Percentiles rank a stretch among this genome's conserved stretches.
These are phyloP conservation scores for Kurtzmaniella fragi DNA, from an alignment of 805 yeast genomes.

Conservation along the genomic window DNA sequence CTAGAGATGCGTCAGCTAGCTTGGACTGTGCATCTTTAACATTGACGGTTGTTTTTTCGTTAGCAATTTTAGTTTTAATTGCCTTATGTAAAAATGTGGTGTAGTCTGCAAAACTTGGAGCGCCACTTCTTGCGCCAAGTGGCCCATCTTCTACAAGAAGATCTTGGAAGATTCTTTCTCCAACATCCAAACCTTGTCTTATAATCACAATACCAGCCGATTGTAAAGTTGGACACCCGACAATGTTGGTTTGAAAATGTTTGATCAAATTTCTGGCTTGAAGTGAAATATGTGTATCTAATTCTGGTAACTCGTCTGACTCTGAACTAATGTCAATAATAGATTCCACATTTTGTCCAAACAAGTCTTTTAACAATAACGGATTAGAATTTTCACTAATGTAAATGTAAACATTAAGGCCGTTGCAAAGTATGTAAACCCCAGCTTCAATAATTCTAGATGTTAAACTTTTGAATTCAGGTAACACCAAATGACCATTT, in stretches of 20 bases:
- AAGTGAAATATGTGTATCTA: constrained; percentile 62
- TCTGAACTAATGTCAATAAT: constrained; percentile 44
- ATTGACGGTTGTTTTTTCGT: constrained; percentile 31
- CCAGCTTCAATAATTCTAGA: constrained; percentile 55
- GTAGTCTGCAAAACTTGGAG: constrained; percentile 60
- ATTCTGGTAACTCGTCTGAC: constrained; percentile 58
- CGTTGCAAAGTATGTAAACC: constrained; percentile 73
- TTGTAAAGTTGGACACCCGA: constrained; percentile 22
- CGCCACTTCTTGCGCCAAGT: constrained; percentile 32
- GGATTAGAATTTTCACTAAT: constrained; percentile 67
- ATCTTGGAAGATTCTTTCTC: constrained; percentile 43
- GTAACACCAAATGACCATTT: constrained; percentile 44
- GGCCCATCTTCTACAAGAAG: constrained; percentile 68
- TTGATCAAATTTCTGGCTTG: constrained; percentile 62
- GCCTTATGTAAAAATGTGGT: constrained; percentile 63
- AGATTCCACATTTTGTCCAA: constrained; percentile 51
- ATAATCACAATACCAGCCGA: constrained; percentile 52
- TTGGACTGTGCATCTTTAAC: constrained; percentile 20
- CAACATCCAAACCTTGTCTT: constrained; percentile 54
- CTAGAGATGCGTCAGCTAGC: constrained; percentile 26
- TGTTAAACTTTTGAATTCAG: constrained; percentile 42
- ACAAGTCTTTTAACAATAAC: constrained; percentile 63
- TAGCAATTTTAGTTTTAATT: constrained; percentile 48
- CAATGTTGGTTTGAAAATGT: constrained; percentile 39
- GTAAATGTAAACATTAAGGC: constrained; percentile 55